Conservation (phyloP, 768 basidiomycete genomes). For the Russula lepida region DNA sequence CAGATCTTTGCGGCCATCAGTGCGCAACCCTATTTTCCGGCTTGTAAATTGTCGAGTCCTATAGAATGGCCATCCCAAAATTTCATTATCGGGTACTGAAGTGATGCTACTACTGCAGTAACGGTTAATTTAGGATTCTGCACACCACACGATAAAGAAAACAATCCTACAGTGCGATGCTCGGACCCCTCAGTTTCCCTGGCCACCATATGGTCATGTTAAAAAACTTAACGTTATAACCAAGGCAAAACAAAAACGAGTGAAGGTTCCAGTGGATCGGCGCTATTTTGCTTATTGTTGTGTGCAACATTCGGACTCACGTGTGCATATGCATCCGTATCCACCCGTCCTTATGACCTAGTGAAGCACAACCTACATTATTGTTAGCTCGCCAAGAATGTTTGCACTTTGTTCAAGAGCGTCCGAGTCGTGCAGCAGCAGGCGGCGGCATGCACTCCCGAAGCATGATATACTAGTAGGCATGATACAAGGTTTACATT, state of each 20-base stretch:
- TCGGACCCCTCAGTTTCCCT: neutral
- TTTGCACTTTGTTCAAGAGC: constrained; percentile 7
- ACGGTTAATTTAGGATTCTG: neutral
- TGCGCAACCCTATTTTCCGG: too few relatives aligned
- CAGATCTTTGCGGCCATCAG: too few relatives aligned
- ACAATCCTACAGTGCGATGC: neutral
- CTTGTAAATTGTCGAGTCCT: too few relatives aligned
- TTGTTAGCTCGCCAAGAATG: constrained; percentile 8
- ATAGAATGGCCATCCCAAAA: neutral
- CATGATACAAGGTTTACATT: neutral
- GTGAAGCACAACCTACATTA: too few relatives aligned
- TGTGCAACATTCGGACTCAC: neutral
- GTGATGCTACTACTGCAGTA: neutral
- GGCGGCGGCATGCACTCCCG: neutral
- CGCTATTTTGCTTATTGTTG: neutral
- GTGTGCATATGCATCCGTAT: neutral
- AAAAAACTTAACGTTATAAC: neutral
- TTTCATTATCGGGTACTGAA: neutral
- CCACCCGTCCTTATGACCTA: neutral
- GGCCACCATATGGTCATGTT: neutral
- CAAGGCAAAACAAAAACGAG: neutral
- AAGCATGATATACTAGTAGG: neutral
- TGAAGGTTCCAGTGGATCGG: neutral
- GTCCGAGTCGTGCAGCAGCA: constrained; percentile 7
- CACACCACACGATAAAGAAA: neutral